phyloP scores from a whole-genome alignment of 2,329 filamentous ascomycete genomes.

The Venturia carpophila region DNA sequence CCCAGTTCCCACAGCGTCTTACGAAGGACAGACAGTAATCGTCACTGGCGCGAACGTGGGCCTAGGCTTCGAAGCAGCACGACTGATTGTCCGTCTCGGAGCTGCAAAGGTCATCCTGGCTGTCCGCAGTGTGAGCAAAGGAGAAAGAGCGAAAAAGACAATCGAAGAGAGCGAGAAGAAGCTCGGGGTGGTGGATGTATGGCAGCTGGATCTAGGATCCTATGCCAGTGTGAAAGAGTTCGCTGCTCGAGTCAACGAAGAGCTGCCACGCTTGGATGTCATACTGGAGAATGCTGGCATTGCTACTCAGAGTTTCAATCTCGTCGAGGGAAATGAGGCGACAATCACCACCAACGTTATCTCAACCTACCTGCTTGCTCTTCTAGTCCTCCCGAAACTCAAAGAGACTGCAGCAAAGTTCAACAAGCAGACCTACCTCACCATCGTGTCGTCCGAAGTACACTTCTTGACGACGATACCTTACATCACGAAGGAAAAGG shows the following conservation, averaged over 20 bases:
- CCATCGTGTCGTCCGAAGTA: constrained; percentile 20
- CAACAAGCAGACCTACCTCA: constrained; percentile 18
- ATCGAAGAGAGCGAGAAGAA: constrained; percentile 31
- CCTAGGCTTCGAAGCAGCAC: too few relatives aligned
- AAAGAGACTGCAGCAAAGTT: constrained; percentile 13
- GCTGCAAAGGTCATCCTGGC: constrained; percentile 40
- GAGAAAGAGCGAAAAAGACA: constrained; percentile 36
- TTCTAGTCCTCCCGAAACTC: constrained; percentile 19
- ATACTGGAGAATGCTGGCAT: constrained; percentile 35
- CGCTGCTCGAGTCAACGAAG: constrained; percentile 26
- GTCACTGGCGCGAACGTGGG: too few relatives aligned
- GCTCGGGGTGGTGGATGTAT: constrained; percentile 35
- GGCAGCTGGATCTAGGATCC: constrained; percentile 38
- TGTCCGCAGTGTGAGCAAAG: constrained; percentile 37
- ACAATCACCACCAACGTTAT: constrained; percentile 19
- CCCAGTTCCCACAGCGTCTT: constrained; percentile 28
- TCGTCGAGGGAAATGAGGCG: constrained; percentile 15
- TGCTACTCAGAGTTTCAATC: not conserved
- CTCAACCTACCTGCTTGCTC: constrained; percentile 18
- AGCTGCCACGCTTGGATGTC: constrained; percentile 30
- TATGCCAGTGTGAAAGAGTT: constrained; percentile 35
- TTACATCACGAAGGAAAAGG: constrained; percentile 15
- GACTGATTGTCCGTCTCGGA: constrained; percentile 37
- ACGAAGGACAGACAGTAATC: constrained; percentile 32
- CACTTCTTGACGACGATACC: constrained; percentile 19